Conservation (phyloP, 176 grass and related monocot species). For the Chrysopogon serrulatus region DNA sequence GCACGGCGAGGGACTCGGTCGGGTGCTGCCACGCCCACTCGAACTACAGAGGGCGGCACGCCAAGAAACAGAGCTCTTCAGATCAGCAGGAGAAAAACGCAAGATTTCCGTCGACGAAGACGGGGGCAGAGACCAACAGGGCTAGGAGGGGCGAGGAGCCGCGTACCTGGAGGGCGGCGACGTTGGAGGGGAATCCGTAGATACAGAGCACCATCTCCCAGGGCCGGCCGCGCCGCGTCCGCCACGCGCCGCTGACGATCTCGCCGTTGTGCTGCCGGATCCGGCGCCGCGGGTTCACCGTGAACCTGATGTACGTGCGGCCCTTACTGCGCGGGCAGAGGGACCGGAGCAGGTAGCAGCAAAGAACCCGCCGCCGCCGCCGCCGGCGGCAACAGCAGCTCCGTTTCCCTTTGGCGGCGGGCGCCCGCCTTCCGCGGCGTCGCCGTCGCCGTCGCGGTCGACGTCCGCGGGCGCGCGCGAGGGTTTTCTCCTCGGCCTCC, state of each 20-base stretch:
- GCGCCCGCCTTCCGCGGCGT: background rate
- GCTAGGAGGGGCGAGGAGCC: background rate
- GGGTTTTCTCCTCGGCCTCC: conserved; percentile 6
- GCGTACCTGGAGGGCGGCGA: conserved; percentile 78
- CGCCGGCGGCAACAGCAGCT: background rate
- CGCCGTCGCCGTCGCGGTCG: background rate
- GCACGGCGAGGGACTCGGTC: conserved; percentile 70
- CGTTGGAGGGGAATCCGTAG: conserved; percentile 81
- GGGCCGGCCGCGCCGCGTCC: conserved; percentile 66
- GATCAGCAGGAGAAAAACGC: background rate
- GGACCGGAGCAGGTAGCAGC: conserved; percentile 87
- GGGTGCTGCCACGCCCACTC: conserved; percentile 99
- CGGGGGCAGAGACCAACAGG: background rate
- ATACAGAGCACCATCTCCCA: conserved; percentile 99
- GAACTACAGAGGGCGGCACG: conserved; percentile 52
- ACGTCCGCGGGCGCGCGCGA: background rate
- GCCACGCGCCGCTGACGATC: conserved; percentile 62
- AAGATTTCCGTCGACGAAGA: background rate
- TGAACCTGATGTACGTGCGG: conserved; percentile 89
- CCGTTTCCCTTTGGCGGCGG: background rate
- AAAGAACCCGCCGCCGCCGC: conserved; percentile 46
- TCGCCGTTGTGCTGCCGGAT: conserved; percentile 98
- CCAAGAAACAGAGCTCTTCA: background rate
- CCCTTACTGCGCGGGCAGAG: conserved; percentile 68
- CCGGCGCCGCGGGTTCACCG: conserved; percentile 78